These are phyloP conservation scores for Lanmaoa pseudosensibilis DNA, from an alignment of 768 basidiomycete genomes.

Conservation along the genomic window DNA sequence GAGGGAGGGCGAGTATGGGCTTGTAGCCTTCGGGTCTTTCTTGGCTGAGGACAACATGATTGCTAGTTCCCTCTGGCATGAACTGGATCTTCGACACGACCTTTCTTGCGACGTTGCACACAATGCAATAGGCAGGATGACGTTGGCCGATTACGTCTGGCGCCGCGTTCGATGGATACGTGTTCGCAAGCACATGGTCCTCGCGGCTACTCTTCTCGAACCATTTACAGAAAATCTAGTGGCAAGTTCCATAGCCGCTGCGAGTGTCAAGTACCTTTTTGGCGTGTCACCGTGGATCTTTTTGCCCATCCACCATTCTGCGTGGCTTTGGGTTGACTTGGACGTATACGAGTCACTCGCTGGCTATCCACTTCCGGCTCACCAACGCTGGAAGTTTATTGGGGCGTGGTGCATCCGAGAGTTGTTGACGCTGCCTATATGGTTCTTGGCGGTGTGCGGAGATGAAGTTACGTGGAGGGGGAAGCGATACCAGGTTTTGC, in stretches of 20 bases:
- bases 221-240: slow-evolving; percentile 90
- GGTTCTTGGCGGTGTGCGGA: slow-evolving; percentile 77
- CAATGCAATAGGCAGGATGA: slow-evolving; percentile 88
- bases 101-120: slow-evolving; percentile 88
- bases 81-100: slow-evolving; percentile 83
- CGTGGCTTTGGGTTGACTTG: slow-evolving; percentile 80
- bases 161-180: slow-evolving; percentile 95
- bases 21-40: slow-evolving; percentile 82
- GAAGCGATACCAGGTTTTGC: slow-evolving; percentile 65
- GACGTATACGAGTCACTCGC: slow-evolving; percentile 79
- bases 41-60: slow-evolving; percentile 99
- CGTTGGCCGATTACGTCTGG: slow-evolving; percentile 79
- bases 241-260: slow-evolving; percentile 61
- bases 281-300: slow-evolving; percentile 55
- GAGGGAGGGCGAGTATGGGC: slow-evolving; percentile 43
- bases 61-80: slow-evolving; percentile 88
- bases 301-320: slow-evolving; percentile 55
- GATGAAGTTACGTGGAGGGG: slow-evolving; percentile 89
- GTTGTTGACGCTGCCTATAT: slow-evolving; percentile 84
- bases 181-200: slow-evolving; percentile 91
- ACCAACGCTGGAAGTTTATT: slow-evolving; percentile 58
- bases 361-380: slow-evolving; percentile 55
- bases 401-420: slow-evolving; percentile 81
- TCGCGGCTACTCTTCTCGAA: slow-evolving; percentile 82
- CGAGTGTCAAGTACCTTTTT: slow-evolving; percentile 51